Base-by-base conservation (phyloP, 768 basidiomycete genomes). In the Hemileccinum rubropunctum region DNA sequence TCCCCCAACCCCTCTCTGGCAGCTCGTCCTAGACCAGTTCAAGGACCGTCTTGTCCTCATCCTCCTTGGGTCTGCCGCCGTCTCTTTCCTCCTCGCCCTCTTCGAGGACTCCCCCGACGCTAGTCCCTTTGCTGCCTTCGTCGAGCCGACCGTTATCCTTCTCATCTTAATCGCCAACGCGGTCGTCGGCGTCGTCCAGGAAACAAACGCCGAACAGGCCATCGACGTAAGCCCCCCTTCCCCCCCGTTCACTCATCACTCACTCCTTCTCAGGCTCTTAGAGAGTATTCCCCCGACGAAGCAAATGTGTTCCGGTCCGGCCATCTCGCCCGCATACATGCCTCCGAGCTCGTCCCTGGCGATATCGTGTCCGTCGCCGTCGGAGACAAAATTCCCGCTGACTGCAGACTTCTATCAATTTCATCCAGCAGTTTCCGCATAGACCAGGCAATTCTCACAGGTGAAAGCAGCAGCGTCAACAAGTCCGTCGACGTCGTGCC, bases 1-100 rank as follows among this genome's bases (percentile, higher is more conserved):
- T 10, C 86, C 91, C 0, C 73, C 91, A 3, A 97, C 95, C 4
- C 91, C 95, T 4, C 65, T 98, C 28, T 94, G 93, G 91, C 80
- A 91, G 64, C 83, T 98, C 52, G 87, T 99, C 52, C 78, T 99
- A n/a, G 94, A 97, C 58, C 95, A 99, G 72, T 99, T 99, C 79
- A 88, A 98, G 76, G 95, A 99, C 72, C 93, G 97, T 70, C 82
- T 99, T 26, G 95, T 99, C 36, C 85, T 99, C 55, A 98, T 99
- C 64, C 81, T 99, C 30, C 86, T 99, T 40, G 94, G 80, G 3
- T 97, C 94, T 1, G 95, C 95, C 12, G 84, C 90, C 39, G 79
- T 98, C 58, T 98, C 95, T 10, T 95, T 99, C 69, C 75, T 95
- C 13, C 76, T 99, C 35, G 95, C 95, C 8, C 69, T 95, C 28